Evolutionary conservation across 768 basidiomycete species (phyloP), one percentile per base, ranked within the genome.

Genomic region (Grammothele lineata): DNA sequence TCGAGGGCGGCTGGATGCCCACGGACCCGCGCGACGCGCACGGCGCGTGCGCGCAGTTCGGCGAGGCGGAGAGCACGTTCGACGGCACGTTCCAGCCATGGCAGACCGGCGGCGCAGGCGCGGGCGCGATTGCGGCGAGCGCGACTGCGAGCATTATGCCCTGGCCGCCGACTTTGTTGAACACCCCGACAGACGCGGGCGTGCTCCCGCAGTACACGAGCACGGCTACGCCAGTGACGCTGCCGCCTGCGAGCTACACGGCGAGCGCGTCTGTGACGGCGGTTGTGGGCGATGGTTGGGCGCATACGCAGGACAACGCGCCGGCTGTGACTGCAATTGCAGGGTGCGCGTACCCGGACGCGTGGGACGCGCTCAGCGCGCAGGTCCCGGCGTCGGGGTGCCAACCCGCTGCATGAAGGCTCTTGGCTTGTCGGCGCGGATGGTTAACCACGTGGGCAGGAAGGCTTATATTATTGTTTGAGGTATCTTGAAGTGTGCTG

Each of bases 1-100:
- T 90, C 42, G 68, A 76, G 47, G 68, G 83, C 43, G 89, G 89
- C 19, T 89, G 83, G 80, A 80, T 89, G 40, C 85, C 88, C 15
- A 60, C 64, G 3, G 83, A 92, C 71, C 87, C 87, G 15, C 70
- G 87, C 35, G 62, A 55, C 4, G 75, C 81, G 25, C 47, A 68
- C n/a, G 88, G 92, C 60, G 62, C 71, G 37, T 94, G 91, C 62
- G 68, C 57, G 15, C 62, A 70, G 5, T 62, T 83, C 10, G 84
- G 81, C 27, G 68, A 69, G 5, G 62, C 71, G 8, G 66, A 62
- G 2, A 55, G 62, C 11, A 62, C 61, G 7, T 85, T 83, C 53
- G 60, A 73, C 57, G 79, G 80, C 25, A 70, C 63, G 33, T 78
- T 78, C 57, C 68, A 71, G 21, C 59, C 78, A 5, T 82, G 81